Conservation (phyloP, 805 yeast species). For the Candida oleophila region DNA sequence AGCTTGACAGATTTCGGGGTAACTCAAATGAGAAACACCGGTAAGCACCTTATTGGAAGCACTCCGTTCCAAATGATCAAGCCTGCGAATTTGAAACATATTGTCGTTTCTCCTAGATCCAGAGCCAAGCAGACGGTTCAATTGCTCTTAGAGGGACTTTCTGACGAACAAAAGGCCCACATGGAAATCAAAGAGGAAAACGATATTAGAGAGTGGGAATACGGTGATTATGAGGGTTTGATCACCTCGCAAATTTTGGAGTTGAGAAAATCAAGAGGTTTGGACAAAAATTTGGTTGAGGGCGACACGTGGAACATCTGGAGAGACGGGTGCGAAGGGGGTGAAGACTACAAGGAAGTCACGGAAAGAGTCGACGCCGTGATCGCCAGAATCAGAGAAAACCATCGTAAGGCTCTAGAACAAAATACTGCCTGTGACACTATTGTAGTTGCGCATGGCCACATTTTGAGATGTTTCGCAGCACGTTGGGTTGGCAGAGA, state of each 20-base stretch:
- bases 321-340: constrained; percentile 91
- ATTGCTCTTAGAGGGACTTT: constrained; percentile 53
- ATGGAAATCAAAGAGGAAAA: constrained; percentile 48
- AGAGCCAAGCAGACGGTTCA: constrained; percentile 78
- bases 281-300: constrained; percentile 28
- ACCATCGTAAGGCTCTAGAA: constrained; percentile 57
- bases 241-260: constrained; percentile 64
- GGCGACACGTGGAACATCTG: constrained; percentile 72
- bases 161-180: constrained; percentile 38
- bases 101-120: constrained; percentile 77
- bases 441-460: constrained; percentile 89
- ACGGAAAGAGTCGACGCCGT: constrained; percentile 69
- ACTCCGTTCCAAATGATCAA: constrained; percentile 55
- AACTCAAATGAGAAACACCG: constrained; percentile 72
- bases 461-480: constrained; percentile 84
- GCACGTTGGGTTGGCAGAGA: constrained; percentile 77
- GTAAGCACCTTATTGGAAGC: constrained; percentile 61
- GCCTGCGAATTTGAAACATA: constrained; percentile 58
- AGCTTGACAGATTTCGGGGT: constrained; percentile 78
- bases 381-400: constrained; percentile 59
- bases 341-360: constrained; percentile 70
- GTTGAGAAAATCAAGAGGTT: constrained; percentile 58
- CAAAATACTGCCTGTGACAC: constrained; percentile 63
- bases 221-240: constrained; percentile 93
- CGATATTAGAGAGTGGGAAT: constrained; percentile 91